phyloP scores from a whole-genome alignment of 305 asterid genomes.

The Fraxinus greggii region DNA sequence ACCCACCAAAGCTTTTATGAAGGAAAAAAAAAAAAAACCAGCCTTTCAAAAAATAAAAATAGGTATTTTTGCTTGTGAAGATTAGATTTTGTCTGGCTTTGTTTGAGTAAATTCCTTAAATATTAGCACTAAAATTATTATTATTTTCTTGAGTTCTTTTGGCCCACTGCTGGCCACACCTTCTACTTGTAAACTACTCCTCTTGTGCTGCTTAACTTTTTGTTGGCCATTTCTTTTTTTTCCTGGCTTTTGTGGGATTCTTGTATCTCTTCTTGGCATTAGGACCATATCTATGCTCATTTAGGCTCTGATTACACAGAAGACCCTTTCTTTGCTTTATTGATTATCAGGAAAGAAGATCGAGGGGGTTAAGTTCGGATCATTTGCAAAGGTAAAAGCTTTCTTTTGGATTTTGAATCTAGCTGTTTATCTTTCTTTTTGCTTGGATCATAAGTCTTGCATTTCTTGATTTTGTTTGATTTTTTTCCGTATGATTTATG shows the following conservation, averaged over 20 bases:
- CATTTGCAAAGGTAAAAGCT: constrained; percentile 44
- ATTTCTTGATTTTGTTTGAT: constrained; percentile 31
- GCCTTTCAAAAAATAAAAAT: constrained; percentile 16
- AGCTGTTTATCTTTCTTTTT: constrained; percentile 2
- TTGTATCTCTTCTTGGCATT: constrained; percentile 46
- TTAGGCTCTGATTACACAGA: constrained; percentile 40
- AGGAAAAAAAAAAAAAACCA: constrained; percentile 19
- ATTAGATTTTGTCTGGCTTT: constrained; percentile 56
- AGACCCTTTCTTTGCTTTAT: constrained; percentile 25
- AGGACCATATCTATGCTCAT: constrained; percentile 44
- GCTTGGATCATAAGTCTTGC: constrained; percentile 31
- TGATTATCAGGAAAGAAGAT: constrained; percentile 62
- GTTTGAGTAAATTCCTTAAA: constrained; percentile 30
- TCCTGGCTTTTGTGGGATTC: constrained; percentile 26
- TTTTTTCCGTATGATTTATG: background rate
- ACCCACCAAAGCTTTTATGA: constrained; percentile 36
- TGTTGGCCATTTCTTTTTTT: constrained; percentile 22
- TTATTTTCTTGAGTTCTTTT: constrained; percentile 44
- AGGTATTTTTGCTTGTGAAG: constrained; percentile 33
- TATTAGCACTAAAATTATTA: constrained; percentile 26
- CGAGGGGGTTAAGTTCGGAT: constrained; percentile 53
- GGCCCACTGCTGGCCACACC: constrained; percentile 56
- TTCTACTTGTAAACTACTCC: constrained; percentile 65
- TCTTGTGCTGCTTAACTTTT: constrained; percentile 33
- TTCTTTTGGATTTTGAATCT: constrained; percentile 23